Evolutionary conservation across 306 rosid genomes (phyloP), one percentile per base, ranked within the genome.

Genomic region (Prunus salicina): DNA sequence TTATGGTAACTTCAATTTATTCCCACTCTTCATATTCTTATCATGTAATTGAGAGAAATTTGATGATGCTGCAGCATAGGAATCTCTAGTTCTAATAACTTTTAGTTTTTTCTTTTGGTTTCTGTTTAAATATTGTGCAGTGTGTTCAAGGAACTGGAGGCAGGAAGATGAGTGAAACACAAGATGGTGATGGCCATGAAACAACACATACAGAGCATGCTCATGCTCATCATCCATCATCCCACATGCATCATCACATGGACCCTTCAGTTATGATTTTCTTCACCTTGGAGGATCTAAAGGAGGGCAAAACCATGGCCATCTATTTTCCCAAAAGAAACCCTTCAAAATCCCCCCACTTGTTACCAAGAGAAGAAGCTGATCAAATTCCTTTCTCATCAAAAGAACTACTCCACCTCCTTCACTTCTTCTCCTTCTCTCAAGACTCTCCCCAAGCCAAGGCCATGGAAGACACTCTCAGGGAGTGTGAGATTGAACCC

Each of bases 261-360:
- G 91, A 89, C 27, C 87, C 91, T 80, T 77, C 83, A 16, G 7
- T 76, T 9, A 93, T 68, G 88, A 80, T 90, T 63, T 93, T 93
- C 84, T 87, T 93, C 77, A 88, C 93, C 49, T n/a, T 85, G 4
- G 73, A 83, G 19, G 94, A 93, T 74, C 72, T 88, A 5, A 76
- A 81, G 43, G 75, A 71, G 5, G 93, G 97, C 6, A 81, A 87
- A 79, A 88, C 72, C 28, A 84, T 89, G 88, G 82, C 88, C 1
- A 53, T 93, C 34, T 78, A 86, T 71, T 91, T 93, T 46, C 97
- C 90, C 8, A 91, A 91, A 81, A 82, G 89, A 81, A 81, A 88
- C 57, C 88, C 87, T 78, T 74, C 91, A 71, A 82, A 74, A 18
- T 84, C 92, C 0, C 92, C 97, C 2, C 80, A 67, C 38, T 84